phyloP scores from a whole-genome alignment of 2,329 filamentous ascomycete species.

The Septoria linicola region DNA sequence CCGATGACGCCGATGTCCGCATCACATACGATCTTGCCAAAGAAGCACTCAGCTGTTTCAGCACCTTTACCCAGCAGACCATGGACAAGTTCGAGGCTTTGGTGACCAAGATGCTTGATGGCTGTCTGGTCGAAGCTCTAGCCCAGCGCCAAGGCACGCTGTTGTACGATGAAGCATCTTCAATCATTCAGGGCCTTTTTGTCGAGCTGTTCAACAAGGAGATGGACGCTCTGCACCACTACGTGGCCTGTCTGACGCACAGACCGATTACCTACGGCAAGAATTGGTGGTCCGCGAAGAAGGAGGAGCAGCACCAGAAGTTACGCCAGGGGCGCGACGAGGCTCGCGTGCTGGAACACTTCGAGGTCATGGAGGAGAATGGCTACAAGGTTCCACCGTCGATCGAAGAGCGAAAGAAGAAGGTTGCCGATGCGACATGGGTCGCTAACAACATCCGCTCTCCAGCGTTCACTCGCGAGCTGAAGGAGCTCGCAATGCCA shows the following conservation, averaged over 20 bases:
- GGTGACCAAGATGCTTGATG: constrained; percentile 28
- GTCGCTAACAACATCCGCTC: constrained; percentile 47
- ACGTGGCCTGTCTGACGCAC: constrained; percentile 19
- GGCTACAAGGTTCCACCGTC: constrained; percentile 22
- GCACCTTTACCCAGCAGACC: constrained; percentile 31
- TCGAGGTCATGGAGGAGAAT: constrained; percentile 25
- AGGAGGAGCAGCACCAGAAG: constrained; percentile 18
- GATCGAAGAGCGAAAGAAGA: constrained; percentile 35
- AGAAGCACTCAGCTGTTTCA: constrained; percentile 35
- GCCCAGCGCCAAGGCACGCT: constrained; percentile 32
- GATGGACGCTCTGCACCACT: constrained; percentile 21
- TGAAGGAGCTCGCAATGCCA: constrained; percentile 63
- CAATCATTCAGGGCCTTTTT: constrained; percentile 35
- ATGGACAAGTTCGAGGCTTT: constrained; percentile 31
- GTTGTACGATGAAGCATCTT: constrained; percentile 32
- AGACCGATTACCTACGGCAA: constrained; percentile 39
- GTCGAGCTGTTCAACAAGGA: constrained; percentile 33
- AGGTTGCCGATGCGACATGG: constrained; percentile 31
- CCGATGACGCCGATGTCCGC: not conserved
- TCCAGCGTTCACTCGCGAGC: constrained; percentile 60
- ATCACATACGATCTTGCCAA: constrained; percentile 32
- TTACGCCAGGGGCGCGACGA: constrained; percentile 34
- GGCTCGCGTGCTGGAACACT: constrained; percentile 33
- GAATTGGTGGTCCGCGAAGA: constrained; percentile 27
- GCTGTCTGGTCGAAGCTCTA: constrained; percentile 32